phyloP scores from a whole-genome alignment of 257 asterid genomes.

The Paulownia fortunei region DNA sequence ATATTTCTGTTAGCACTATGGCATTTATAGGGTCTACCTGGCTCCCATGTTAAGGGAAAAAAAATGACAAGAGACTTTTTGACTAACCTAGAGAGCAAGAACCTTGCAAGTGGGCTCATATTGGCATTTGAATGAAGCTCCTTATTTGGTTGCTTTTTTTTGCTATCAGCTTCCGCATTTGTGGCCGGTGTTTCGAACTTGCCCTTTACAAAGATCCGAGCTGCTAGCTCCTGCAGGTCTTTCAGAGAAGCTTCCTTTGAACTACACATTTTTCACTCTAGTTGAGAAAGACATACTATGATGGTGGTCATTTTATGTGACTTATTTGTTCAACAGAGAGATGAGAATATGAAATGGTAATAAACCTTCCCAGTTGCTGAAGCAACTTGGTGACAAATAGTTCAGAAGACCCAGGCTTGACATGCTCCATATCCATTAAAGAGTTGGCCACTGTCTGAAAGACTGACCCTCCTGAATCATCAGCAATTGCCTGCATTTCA shows the following conservation, averaged over 20 bases:
- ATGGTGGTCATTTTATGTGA: slow-evolving; percentile 15
- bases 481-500: slow-evolving; percentile 58
- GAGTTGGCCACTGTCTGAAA: slow-evolving; percentile 66
- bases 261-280: slow-evolving; percentile 51
- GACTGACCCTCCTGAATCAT: slow-evolving; percentile 65
- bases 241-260: slow-evolving; percentile 82
- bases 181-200: slow-evolving; percentile 60
- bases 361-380: slow-evolving; percentile 84
- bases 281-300: slow-evolving; percentile 26
- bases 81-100: slow-evolving; percentile 96
- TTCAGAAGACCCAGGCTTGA: slow-evolving; percentile 82
- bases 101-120: slow-evolving; percentile 96
- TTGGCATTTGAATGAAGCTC: slow-evolving; percentile 78
- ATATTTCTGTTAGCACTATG: neutral
- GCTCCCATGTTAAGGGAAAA: neutral
- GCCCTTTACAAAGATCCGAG: slow-evolving; percentile 61
- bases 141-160: slow-evolving; percentile 73
- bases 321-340: neutral
- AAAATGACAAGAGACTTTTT: neutral
- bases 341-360: slow-evolving; percentile 23
- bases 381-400: slow-evolving; percentile 76
- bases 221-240: slow-evolving; percentile 84
- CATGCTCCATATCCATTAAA: slow-evolving; percentile 79
- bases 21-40: neutral
- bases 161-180: slow-evolving; percentile 62